Evolutionary conservation across 1,284 basidiomycete species (phyloP), one percentile per base, ranked within the genome.

Genomic region (Trichosporon sp.): DNA sequence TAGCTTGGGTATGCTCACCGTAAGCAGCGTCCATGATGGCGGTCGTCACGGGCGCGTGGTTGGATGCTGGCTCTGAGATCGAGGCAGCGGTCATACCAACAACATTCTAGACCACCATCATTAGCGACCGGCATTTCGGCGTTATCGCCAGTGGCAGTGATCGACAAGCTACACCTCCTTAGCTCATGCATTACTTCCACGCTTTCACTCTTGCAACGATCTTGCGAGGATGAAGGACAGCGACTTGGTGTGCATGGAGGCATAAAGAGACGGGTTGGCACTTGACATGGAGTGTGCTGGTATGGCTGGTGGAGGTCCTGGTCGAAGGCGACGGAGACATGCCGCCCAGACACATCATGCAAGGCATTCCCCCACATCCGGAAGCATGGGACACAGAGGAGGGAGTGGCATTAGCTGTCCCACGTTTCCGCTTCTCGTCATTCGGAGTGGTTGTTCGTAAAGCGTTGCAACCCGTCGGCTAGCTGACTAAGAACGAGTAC

Each of bases 21-120:
- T 79, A 79, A 66, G 74, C 78, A 31, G 74, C 74, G 75, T 78
- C 77, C 78, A 79, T 79, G 19, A 4, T 69, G 21, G 11, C 48
- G 31, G 12, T 26, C n/a, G 66, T 40, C 21, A 16, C 26, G 14
- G 16, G 14, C 10, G 16, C 19, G 26, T 59, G 35, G 64, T 21
- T 67, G 67, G 21, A 35, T 43, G 64, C 26, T 54, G 67, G 43
- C 56, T 65, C 16, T 54, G 65, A 32, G 37, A 31, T 43, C 38
- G 54, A 40, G 61, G 7, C 7, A 31, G 48, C 4, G 19, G 48
- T 54, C 19, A 16, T 54, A 63, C 10, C 64, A 65, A 65, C 64
- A 65, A 65, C 64, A 65, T 46, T 40, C 38, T 65, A 8, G 21
- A 26, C 35, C 38, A 38, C 64, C 56, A 61, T 63, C 32, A 37